A percentile compares a stretch with the other conserved stretches of the same genome.
phyloP scores from a whole-genome alignment of 2,329 filamentous ascomycete species.

The Colletotrichum sp. region DNA sequence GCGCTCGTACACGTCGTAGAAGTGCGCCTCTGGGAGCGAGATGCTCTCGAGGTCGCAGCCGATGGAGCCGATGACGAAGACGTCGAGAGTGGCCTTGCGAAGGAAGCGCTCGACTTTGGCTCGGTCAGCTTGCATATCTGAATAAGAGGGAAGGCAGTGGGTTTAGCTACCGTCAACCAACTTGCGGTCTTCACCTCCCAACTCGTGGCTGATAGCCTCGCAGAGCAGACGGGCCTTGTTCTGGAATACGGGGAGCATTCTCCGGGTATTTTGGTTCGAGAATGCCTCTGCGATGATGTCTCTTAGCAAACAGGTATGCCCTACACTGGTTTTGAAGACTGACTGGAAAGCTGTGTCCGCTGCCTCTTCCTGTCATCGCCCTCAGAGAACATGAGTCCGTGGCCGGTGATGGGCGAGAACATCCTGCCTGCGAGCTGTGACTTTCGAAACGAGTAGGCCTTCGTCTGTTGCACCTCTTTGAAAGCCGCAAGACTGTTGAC shows the following conservation, averaged over 20 bases:
- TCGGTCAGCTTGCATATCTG: not conserved
- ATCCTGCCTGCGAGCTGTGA: constrained; percentile 35
- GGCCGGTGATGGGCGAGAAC: constrained; percentile 38
- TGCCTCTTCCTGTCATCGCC: constrained; percentile 37
- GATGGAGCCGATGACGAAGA: constrained; percentile 36
- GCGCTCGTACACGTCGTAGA: constrained; percentile 33
- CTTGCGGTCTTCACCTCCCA: constrained; percentile 24
- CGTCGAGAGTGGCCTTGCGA: constrained; percentile 36
- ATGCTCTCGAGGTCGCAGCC: constrained; percentile 37
- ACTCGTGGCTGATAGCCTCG: constrained; percentile 29
- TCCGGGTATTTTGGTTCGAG: constrained; percentile 38
- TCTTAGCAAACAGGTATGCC: not conserved
- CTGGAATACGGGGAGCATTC: constrained; percentile 41
- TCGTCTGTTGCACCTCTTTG: constrained; percentile 41
- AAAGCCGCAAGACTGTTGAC: constrained; percentile 39
- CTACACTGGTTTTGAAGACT: not conserved
- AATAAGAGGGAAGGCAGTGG: not conserved
- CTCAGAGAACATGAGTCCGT: constrained; percentile 41
- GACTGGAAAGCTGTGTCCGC: constrained; percentile 34
- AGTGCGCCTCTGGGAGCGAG: constrained; percentile 24
- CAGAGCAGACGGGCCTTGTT: constrained; percentile 33
- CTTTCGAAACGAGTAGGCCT: constrained; percentile 44
- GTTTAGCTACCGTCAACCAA: constrained; percentile 29
- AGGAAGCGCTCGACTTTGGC: constrained; percentile 29
- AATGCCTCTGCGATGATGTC: constrained; percentile 30